Conservation (phyloP, 2,329 filamentous ascomycete species). For the Aureobasidium sp. region DNA sequence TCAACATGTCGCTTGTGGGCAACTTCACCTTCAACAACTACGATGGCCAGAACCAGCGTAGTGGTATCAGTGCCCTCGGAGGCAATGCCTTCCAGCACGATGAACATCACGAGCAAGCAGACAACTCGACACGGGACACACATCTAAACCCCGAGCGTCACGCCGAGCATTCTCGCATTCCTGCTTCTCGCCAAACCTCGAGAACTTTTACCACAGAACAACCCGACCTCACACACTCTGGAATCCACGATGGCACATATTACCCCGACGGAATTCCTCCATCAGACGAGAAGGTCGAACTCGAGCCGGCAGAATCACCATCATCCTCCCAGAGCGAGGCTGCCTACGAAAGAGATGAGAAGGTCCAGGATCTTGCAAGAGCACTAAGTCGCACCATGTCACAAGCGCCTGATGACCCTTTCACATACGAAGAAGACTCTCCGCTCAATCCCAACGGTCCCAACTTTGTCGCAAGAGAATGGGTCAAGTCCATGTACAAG, state of each 20-base stretch:
- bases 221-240: neutral
- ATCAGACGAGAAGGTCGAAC: slow-evolving; percentile 11
- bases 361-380: slow-evolving; percentile 5
- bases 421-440: slow-evolving; percentile 35
- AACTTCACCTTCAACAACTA: slow-evolving; percentile 37
- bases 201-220: neutral
- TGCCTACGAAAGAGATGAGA: slow-evolving; percentile 9
- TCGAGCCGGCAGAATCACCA: slow-evolving; percentile 12
- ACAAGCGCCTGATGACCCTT: slow-evolving; percentile 27
- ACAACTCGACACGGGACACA: neutral
- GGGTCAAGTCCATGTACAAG: slow-evolving; percentile 45
- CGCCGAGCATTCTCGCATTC: neutral
- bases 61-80: slow-evolving; percentile 30
- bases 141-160: neutral
- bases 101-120: slow-evolving; percentile 2
- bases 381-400: slow-evolving; percentile 12
- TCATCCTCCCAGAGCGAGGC: slow-evolving; percentile 7
- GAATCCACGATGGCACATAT: slow-evolving; percentile 19
- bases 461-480: slow-evolving; percentile 43
- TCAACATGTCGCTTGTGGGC: slow-evolving; percentile 37
- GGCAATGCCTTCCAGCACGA: slow-evolving; percentile 24
- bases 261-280: slow-evolving; percentile 18
- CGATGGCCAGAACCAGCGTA: slow-evolving; percentile 33
- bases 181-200: slow-evolving; percentile 7
- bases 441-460: slow-evolving; percentile 40